Evolutionary conservation across 192 early-diverging fungal genomes (phyloP).

Genomic region (Lunasporangiospora selenospora): DNA sequence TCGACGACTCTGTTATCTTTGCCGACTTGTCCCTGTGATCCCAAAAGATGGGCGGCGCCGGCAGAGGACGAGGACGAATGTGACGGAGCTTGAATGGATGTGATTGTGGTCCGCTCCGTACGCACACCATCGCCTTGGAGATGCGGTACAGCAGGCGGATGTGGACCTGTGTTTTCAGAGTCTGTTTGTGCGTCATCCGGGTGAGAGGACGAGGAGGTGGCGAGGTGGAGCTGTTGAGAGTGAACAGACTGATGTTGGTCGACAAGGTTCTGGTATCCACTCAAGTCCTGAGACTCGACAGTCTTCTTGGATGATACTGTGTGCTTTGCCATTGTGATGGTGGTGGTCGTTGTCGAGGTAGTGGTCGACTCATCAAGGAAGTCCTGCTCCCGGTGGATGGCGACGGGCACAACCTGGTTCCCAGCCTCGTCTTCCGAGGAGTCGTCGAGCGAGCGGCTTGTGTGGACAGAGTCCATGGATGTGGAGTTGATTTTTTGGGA

Average conservation of each 20-base stretch:
- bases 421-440: slow-evolving; percentile 7
- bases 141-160: neutral
- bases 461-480: no score
- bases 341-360: slow-evolving; percentile 11
- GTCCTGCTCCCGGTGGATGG: neutral
- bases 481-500: no score
- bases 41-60: neutral
- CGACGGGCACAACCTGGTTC: no score
- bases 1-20: neutral
- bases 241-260: slow-evolving; percentile 20
- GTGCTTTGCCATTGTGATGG: slow-evolving; percentile 13
- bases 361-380: neutral
- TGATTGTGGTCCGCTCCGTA: neutral
- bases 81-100: slow-evolving; percentile 15
- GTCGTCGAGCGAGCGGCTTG: slow-evolving; percentile 20
- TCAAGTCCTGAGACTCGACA: neutral
- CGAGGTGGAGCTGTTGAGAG: no score
- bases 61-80: slow-evolving; percentile 11
- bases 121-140: neutral
- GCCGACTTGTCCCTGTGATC: no score
- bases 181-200: no score
- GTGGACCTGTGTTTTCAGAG: slow-evolving; percentile 5
- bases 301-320: slow-evolving; percentile 4
- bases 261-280: slow-evolving; percentile 6
- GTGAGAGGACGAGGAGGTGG: no score